phyloP scores from a whole-genome alignment of 352 stramenopile genomes.

The Elongisporangium prolatum region DNA sequence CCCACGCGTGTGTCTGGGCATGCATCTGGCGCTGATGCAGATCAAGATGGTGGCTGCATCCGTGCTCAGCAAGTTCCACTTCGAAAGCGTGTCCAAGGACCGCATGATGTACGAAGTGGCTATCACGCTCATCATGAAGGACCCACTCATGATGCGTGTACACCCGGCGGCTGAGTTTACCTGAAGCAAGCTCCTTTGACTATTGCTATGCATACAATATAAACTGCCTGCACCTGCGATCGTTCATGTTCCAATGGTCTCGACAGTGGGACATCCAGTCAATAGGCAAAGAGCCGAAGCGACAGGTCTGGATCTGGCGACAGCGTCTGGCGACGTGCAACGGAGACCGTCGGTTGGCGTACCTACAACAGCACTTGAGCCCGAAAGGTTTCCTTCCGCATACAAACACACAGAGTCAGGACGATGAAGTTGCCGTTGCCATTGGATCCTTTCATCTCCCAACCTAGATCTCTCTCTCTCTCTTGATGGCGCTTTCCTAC shows the following conservation, averaged over 20 bases:
- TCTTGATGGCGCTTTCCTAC: not conserved
- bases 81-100: constrained; percentile 20
- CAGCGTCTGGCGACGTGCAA: not conserved
- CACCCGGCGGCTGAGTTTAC: too few relatives aligned
- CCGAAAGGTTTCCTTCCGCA: not conserved
- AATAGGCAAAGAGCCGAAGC: not conserved
- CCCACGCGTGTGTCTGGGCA: constrained; percentile 50
- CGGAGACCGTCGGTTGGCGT: not conserved
- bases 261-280: not conserved
- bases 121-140: not conserved
- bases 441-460: not conserved
- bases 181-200: too few relatives aligned
- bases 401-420: not conserved
- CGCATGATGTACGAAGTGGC: constrained; percentile 1
- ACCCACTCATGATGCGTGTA: not conserved
- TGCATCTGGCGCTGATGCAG: constrained; percentile 39
- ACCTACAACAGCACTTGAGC: not conserved
- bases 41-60: constrained; percentile 36
- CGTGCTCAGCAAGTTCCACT: constrained; percentile 33
- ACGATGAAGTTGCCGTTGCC: not conserved
- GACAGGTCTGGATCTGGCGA: not conserved
- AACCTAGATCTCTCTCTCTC: not conserved
- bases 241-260: too few relatives aligned
- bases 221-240: too few relatives aligned
- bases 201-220: too few relatives aligned